Evolutionary conservation across 2,329 filamentous ascomycete species (phyloP).

Genomic region (Phialemoniopsis sp.): DNA sequence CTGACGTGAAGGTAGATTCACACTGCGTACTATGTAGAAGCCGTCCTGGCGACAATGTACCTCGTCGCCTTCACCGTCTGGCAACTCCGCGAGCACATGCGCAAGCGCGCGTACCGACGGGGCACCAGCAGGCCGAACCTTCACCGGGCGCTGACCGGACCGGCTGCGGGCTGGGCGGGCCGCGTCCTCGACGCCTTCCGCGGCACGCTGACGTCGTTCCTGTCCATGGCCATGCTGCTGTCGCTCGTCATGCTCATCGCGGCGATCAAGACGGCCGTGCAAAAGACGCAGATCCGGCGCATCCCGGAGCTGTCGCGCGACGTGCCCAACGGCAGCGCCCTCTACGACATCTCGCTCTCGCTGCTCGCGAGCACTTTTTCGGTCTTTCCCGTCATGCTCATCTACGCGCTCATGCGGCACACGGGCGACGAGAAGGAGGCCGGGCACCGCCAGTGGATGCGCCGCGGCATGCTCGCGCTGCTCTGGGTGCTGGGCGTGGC

Average conservation of each 20-base stretch:
- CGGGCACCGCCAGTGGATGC: slow-evolving; percentile 7
- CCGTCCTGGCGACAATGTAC: slow-evolving; percentile 8
- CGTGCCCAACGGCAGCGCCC: slow-evolving; percentile 7
- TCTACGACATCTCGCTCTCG: slow-evolving; percentile 12
- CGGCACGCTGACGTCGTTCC: slow-evolving; percentile 16
- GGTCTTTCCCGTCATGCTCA: slow-evolving; percentile 9
- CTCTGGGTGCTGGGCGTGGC: slow-evolving; percentile 8
- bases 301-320: not conserved
- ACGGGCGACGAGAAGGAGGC: not conserved
- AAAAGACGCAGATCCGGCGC: not conserved
- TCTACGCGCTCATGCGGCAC: slow-evolving; percentile 8
- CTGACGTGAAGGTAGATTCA: slow-evolving; percentile 1
- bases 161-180: not conserved
- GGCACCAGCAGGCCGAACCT: not conserved
- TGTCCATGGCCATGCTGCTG: slow-evolving; percentile 8
- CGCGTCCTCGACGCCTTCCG: slow-evolving; percentile 18
- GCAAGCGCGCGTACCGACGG: not conserved
- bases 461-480: slow-evolving; percentile 6
- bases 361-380: slow-evolving; percentile 7
- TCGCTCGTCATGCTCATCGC: slow-evolving; percentile 11
- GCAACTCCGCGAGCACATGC: slow-evolving; percentile 3
- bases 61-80: slow-evolving; percentile 7
- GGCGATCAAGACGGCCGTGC: slow-evolving; percentile 8
- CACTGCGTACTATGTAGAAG: slow-evolving; percentile 12
- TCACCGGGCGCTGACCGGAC: not conserved